Evolutionary conservation across 768 basidiomycete genomes (phyloP), one percentile per base, ranked within the genome.

Genomic region (Boletus huronensis): DNA sequence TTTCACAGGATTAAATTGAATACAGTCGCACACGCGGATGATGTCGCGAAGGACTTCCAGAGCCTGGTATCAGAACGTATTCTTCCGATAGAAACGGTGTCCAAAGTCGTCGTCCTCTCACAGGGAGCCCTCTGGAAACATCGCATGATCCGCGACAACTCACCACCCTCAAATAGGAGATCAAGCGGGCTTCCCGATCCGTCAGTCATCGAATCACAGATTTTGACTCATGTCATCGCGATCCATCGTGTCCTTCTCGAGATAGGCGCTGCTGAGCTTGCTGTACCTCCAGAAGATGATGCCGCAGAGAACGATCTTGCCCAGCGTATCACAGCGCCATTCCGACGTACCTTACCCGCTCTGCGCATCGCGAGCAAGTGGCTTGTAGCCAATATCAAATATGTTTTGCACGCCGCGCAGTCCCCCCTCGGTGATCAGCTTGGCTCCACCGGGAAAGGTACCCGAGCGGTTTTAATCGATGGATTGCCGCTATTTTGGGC

Each of bases 341-440:
- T 98, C 57, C 79, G 96, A 45, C 81, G 97, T 28, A 87, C 88
- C 6, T 75, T 98, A 6, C 94, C 94, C 5, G 87, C 91, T 6
- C 74, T 98, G 32, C 83, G 96, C 19, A 85, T 98, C 52, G 84
- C 87, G 5, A 86, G 85, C 64, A 95, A 93, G 67, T 99, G 97
- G 97, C 68, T 98, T 13, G 75, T 80, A 29, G 83, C 83, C 5
- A 92, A 98, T 66, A 71, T 83, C 60, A 82, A 81, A 55, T 90
- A 90, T 59, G 65, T 92, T 23, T 62, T 73, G 36, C 80, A 82
- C 44, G 77, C 54, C 72, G 73, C 62, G 51, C 76, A 69, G 54
- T 57, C 65, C 52, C 64, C 65, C 53, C 64, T 64, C 26, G 71
- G 40, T 26, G 48, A 31, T 48, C 58, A 50, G 38, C 34, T 26